Evolutionary conservation across 441 rosid genomes (phyloP).

Genomic region (Eruca vesicaria): DNA sequence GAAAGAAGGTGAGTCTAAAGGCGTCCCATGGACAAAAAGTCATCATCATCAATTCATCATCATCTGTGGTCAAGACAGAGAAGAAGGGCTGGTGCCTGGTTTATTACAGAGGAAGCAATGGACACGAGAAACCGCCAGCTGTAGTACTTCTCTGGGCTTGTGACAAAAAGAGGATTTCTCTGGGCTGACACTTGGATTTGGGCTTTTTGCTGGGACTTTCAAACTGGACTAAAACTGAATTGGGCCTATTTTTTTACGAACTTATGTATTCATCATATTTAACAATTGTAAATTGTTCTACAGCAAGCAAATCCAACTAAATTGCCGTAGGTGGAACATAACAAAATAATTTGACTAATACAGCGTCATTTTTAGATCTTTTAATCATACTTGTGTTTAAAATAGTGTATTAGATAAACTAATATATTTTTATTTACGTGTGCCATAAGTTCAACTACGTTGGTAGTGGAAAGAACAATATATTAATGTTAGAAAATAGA

Average conservation of each 20-base stretch:
- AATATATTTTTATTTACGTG: background rate
- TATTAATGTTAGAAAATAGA: background rate
- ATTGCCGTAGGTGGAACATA: background rate
- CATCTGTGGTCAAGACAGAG: conserved; percentile 9
- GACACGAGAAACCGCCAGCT: no score
- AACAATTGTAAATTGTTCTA: background rate
- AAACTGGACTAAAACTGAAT: no score
- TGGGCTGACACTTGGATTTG: no score
- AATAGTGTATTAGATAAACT: background rate
- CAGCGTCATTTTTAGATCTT: background rate
- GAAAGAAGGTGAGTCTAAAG: conserved; percentile 3
- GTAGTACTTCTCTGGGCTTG: no score
- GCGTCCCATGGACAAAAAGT: background rate
- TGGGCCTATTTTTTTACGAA: no score
- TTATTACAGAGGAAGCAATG: conserved; percentile 6
- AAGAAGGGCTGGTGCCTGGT: background rate
- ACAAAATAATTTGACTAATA: background rate
- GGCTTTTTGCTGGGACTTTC: no score
- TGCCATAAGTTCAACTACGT: background rate
- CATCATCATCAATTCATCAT: no score
- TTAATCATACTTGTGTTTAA: no score
- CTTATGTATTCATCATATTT: background rate
- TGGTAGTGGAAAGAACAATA: background rate
- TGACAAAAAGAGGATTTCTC: no score
- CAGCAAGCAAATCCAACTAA: background rate